Evolutionary conservation across 2,329 filamentous ascomycete genomes (phyloP), one percentile per base, ranked within the genome.

Genomic region (Rutstroemia sp.): DNA sequence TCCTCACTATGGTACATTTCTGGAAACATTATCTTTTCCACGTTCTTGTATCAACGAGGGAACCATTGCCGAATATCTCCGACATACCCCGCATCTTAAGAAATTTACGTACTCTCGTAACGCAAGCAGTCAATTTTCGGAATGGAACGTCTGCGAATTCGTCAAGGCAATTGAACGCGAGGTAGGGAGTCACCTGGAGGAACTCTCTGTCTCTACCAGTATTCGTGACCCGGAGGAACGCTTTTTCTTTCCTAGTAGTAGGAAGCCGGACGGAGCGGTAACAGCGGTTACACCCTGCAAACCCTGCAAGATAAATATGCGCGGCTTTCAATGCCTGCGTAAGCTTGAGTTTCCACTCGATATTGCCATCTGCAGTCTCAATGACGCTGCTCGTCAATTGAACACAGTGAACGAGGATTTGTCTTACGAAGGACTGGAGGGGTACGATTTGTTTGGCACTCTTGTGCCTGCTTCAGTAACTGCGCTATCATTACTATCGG

Each of bases 271-370:
- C 17, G 19, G 3, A 2, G 51, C 50, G 10, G 52, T 57, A 10
- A 10, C 42, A 2, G 51, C 50, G 10, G 52, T 57, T 16, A 10
- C 42, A 16, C 46, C 46, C 34, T 49, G 58, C 12, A 47, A 57
- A 16, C 46, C 46, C 34, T 49, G 58, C 12, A 47, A 57, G 16
- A 47, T 48, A 34, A 54, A 50, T 8, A 47, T 60, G 47, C 56
- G 45, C 49, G 53, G 47, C 25, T 60, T 58, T 23, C 40, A 52
- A 36, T 21, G 40, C n/a, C 56, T 57, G 17, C 10, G 48, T 47
- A 60, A 34, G 51, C 58, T 57, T 50, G 45, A 57, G 30, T 30
- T 60, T 17, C 54, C 58, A 48, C 53, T 60, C 9, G 50, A 60
- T 44, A 27, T 57, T 52, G 53, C 51, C 17, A 57, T 58, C 40